Conservation (phyloP, 495 filamentous ascomycete genomes). For the Aspergillus asperescens region DNA sequence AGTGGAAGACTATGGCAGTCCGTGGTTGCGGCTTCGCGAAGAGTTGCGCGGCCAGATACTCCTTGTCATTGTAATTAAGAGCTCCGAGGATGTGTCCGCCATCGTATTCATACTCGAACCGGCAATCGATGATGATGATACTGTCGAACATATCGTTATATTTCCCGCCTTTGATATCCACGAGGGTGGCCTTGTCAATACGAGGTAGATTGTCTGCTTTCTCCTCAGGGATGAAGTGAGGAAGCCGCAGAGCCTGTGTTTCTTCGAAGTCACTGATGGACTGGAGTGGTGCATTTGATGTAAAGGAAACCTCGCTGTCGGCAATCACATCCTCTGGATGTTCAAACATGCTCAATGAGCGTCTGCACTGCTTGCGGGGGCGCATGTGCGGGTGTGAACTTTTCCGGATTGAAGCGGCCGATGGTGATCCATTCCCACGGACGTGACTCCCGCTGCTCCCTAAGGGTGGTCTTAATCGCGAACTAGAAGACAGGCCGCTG, state of each 20-base stretch:
- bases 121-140: slow-evolving; percentile 85
- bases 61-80: slow-evolving; percentile 94
- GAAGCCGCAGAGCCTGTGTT: slow-evolving; percentile 63
- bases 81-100: slow-evolving; percentile 93
- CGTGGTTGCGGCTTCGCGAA: slow-evolving; percentile 63
- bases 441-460: slow-evolving; percentile 42
- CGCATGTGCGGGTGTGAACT: slow-evolving; percentile 65
- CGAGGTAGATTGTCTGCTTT: slow-evolving; percentile 80
- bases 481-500: slow-evolving; percentile 32
- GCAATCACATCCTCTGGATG: slow-evolving; percentile 81
- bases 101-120: slow-evolving; percentile 98
- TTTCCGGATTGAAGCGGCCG: slow-evolving; percentile 62
- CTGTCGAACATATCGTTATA: slow-evolving; percentile 69
- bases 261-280: slow-evolving; percentile 75
- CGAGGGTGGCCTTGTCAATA: slow-evolving; percentile 71
- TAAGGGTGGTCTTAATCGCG: slow-evolving; percentile 59
- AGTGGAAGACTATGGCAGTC: slow-evolving; percentile 87
- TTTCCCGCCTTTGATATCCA: slow-evolving; percentile 81
- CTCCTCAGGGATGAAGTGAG: slow-evolving; percentile 78
- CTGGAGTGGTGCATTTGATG: slow-evolving; percentile 53
- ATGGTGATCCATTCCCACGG: slow-evolving; percentile 65
- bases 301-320: slow-evolving; percentile 52
- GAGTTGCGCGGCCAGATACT: slow-evolving; percentile 69
- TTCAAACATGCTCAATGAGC: slow-evolving; percentile 97
- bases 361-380: slow-evolving; percentile 79